Evolutionary conservation across 1,284 basidiomycete species (phyloP).

Genomic region (Cutaneotrichosporon arboriforme): DNA sequence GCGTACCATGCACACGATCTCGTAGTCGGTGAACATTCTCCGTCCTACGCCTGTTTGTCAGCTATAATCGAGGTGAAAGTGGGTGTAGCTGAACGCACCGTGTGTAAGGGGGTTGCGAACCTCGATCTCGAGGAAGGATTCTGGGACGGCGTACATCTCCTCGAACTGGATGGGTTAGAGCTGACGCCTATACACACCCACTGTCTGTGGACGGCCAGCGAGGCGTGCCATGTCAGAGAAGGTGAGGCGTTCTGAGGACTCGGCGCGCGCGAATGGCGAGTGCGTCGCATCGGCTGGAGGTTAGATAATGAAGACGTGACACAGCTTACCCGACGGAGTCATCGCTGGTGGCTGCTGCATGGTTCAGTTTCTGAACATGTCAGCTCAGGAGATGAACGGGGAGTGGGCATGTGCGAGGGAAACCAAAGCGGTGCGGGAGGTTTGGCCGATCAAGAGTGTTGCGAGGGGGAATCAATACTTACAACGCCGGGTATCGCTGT

Average conservation of each 20-base stretch:
- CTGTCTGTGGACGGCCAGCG: conserved; percentile 70
- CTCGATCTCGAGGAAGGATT: conserved; percentile 98
- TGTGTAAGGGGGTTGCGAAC: conserved; percentile 95
- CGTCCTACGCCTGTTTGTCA: conserved; percentile 72
- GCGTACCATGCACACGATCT: conserved; percentile 90
- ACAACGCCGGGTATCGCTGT: too few species aligned
- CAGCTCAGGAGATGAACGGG: neutral
- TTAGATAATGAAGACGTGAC: neutral
- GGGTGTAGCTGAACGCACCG: conserved; percentile 53
- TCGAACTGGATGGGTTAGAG: conserved; percentile 61
- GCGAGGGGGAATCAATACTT: too few species aligned
- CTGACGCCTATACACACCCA: conserved; percentile 53
- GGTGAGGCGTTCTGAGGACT: conserved; percentile 46
- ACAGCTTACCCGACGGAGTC: conserved; percentile 1
- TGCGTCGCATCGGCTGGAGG: conserved; percentile 36
- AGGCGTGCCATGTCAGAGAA: conserved; percentile 66
- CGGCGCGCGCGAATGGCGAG: conserved; percentile 66
- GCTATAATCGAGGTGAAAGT: neutral
- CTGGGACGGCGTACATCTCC: conserved; percentile 96
- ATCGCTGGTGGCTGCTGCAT: conserved; percentile 7
- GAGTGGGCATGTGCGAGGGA: neutral
- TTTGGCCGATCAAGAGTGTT: too few species aligned
- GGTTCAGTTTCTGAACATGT: conserved; percentile 2
- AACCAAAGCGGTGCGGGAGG: too few species aligned
- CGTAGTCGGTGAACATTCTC: conserved; percentile 99